These are phyloP conservation scores for Filosporella fistucella DNA, from an alignment of 495 filamentous ascomycete species.

Conservation along the genomic window DNA sequence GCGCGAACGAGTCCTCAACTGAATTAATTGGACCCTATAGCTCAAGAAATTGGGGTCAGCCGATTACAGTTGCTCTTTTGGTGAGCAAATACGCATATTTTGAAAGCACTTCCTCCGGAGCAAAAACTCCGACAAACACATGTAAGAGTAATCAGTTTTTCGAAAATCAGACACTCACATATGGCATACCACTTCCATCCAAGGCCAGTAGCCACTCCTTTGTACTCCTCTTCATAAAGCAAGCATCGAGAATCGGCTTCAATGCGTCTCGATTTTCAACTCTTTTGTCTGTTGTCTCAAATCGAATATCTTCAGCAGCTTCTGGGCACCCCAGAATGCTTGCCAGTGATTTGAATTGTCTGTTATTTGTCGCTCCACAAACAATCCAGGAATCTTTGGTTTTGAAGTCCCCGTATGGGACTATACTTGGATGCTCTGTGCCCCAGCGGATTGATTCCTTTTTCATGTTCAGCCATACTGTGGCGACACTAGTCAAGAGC, in stretches of 20 bases:
- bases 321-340: conserved; percentile 68
- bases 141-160: too few relatives aligned
- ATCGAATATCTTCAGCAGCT: conserved; percentile 72
- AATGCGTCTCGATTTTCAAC: conserved; percentile 73
- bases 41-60: too few relatives aligned
- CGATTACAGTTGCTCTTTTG: too few relatives aligned
- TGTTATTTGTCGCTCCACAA: conserved; percentile 88
- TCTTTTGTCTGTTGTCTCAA: conserved; percentile 71
- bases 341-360: conserved; percentile 78
- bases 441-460: background rate
- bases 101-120: too few relatives aligned
- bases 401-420: conserved; percentile 85
- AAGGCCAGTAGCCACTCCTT: conserved; percentile 87
- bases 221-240: conserved; percentile 72
- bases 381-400: conserved; percentile 86
- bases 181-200: conserved; percentile 87
- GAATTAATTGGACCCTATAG: background rate
- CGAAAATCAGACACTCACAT: too few relatives aligned
- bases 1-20: background rate
- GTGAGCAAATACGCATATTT: too few relatives aligned
- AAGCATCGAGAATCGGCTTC: conserved; percentile 67
- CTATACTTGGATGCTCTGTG: conserved; percentile 62
- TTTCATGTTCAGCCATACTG: conserved; percentile 3
- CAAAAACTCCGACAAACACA: too few relatives aligned
- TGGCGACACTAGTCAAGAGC: background rate